These are phyloP conservation scores for Ustilago shanxiensis DNA, from an alignment of 1,284 basidiomycete species.

Conservation along the genomic window DNA sequence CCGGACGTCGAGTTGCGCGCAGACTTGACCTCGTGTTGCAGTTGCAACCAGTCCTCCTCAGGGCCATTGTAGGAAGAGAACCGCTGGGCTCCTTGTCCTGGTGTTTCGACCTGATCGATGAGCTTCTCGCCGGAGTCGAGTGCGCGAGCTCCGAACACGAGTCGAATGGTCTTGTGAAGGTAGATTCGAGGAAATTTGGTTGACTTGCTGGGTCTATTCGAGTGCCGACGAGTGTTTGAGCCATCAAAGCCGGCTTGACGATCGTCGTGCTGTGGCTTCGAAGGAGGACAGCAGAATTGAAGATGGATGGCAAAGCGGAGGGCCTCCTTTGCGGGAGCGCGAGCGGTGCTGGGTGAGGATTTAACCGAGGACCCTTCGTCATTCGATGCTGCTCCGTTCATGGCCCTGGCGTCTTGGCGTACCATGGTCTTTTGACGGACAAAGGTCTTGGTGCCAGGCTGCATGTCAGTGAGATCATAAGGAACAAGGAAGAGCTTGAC, in stretches of 20 bases:
- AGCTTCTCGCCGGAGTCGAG: slow-evolving; percentile 56
- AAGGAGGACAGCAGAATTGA: slow-evolving; percentile 55
- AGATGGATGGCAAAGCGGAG: slow-evolving; percentile 64
- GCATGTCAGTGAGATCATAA: slow-evolving; percentile 72
- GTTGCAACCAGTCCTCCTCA: slow-evolving; percentile 52
- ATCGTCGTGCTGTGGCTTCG: slow-evolving; percentile 15
- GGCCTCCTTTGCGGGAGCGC: slow-evolving; percentile 36
- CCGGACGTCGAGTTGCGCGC: slow-evolving; percentile 5
- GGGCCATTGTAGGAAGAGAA: slow-evolving; percentile 56
- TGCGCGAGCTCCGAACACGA: slow-evolving; percentile 59
- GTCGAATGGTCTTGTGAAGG: slow-evolving; percentile 59
- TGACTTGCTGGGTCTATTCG: slow-evolving; percentile 10
- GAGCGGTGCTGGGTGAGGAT: slow-evolving; percentile 5
- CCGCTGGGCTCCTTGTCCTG: slow-evolving; percentile 34
- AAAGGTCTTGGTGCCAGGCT: slow-evolving; percentile 61
- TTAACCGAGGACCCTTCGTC: neutral
- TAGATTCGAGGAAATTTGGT: slow-evolving; percentile 44
- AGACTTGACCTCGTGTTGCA: slow-evolving; percentile 21
- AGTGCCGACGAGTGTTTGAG: slow-evolving; percentile 14
- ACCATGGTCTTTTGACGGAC: slow-evolving; percentile 56
- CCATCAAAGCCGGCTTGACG: slow-evolving; percentile 33
- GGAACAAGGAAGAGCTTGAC: slow-evolving; percentile 74
- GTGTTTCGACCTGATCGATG: slow-evolving; percentile 53
- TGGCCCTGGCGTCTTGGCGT: neutral
- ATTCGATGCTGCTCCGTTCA: neutral